Conservation (phyloP, 2,329 filamentous ascomycete genomes). For the Lasiodiplodia sp. region DNA sequence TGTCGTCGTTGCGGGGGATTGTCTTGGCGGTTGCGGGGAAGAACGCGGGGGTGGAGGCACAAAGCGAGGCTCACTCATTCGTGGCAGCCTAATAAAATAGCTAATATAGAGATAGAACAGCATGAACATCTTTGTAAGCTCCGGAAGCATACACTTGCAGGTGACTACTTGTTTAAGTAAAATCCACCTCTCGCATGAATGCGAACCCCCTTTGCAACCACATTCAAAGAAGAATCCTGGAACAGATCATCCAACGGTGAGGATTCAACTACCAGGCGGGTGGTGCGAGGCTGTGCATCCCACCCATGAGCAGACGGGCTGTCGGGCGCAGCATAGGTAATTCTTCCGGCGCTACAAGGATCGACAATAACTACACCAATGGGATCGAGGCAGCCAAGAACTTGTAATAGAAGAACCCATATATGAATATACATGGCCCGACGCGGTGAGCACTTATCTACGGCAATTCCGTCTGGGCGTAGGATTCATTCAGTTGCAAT, state of each 20-base stretch:
- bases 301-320: neutral
- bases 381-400: neutral
- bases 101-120: neutral
- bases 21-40: constrained; percentile 26
- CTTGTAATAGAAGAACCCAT: neutral
- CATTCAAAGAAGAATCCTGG: neutral
- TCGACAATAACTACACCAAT: constrained; percentile 5
- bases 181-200: neutral
- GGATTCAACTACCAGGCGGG: neutral
- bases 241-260: neutral
- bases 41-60: constrained; percentile 9
- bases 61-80: neutral
- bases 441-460: neutral
- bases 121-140: neutral
- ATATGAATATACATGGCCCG: neutral
- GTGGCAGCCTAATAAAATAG: neutral
- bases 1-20: constrained; percentile 5
- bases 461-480: neutral
- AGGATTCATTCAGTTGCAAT: neutral
- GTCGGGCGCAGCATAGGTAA: neutral
- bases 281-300: neutral
- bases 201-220: too few relatives aligned
- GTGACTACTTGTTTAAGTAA: too few relatives aligned
- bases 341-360: constrained; percentile 22
- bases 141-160: too few relatives aligned